Base-by-base conservation (phyloP, 2,329 filamentous ascomycete species). In the Didymella lethalis region DNA sequence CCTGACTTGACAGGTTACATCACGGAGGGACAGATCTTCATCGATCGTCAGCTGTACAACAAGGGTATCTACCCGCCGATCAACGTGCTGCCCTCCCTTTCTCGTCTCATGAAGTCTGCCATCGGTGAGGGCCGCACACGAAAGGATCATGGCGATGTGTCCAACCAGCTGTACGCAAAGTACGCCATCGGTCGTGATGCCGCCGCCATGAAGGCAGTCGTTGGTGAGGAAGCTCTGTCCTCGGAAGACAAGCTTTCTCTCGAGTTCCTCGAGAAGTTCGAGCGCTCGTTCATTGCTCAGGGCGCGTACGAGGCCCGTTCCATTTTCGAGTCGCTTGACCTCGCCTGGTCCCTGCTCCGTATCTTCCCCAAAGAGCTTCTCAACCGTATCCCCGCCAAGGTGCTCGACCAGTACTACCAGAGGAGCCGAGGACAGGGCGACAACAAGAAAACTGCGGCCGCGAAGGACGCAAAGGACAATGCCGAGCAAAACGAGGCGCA, bases 51-150 rank as follows among this genome's bases (percentile, higher is more conserved):
- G 75, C 85, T 99, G 52, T 79, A 93, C 85, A 99, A 99, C 86
- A 95, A 95, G 84, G 94, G 93, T 81, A 89, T 99, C 82, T 97
- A 97, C 84, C 95, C 95, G 52, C 95, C 95, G 20, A 99, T 99
- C 84, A 99, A 99, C 83, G 95, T 99, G 65, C 84, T 99, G 62
- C 95, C 95, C 25, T 99, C 95, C 47, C 90, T 99, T 38, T 99
- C 95, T 25, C 95, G 95, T 87, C 90, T 99, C 77, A 99, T 99
- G 95, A 99, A 99, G 82, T 99, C 95, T 74, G 95, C 95, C 78
- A 99, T 99, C 75, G 95, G 95, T 72, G 93, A 98, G 82, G 92
- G 92, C 66, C 94, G 93, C 85, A 99, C 95, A 26, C 91, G 95
- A 73, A 93, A 92, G 80, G 96, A 99, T 75, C 95, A 99, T 81